Base-by-base conservation (phyloP, 2,329 filamentous ascomycete species). In the Cladosporium sp. region DNA sequence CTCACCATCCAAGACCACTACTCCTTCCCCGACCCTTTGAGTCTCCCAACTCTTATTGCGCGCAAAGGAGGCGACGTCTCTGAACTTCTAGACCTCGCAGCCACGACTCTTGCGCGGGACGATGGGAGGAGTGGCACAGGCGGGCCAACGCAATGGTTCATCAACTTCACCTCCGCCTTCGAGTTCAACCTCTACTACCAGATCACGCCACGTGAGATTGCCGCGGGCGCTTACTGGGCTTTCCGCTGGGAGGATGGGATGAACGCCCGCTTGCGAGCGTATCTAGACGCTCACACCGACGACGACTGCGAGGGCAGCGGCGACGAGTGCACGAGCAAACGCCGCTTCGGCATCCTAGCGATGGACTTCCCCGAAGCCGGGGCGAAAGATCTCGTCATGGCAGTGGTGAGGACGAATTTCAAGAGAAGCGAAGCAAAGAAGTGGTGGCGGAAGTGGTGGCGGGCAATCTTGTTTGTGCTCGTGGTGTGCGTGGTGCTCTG, bases 1-100 rank as follows among this genome's bases (percentile, higher is more conserved):
- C 64, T 78, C 42, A 75, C 73, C 9, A 69, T 79, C 7, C 77
- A 79, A 68, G 77, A 79, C 65, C 77, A 79, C 66, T 79, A 78
- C 73, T 72, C 71, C 60, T 77, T 74, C 61, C 65, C 71, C 0
- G 62, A 72, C 24, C 69, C 74, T 7, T 69, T 74, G 20, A 60
- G 71, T 6, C 69, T 79, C 15, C 65, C 71, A 1, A 64, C 69
- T 2, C 66, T 78, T n/a, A 67, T 79, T 5, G 60, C 63, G 3
- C 70, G 64, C 52, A 79, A 79, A 67, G 70, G 69, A 56, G 65
- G 56, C 2, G 72, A 71, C 60, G 74, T 79, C 3, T 64, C 67
- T 20, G 61, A 65, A 19, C 68, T 78, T 61, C 70, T 78, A 48
- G 62, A 66, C 17, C 66, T 67, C 25, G 75, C 77, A 1, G 60